phyloP scores from a whole-genome alignment of 768 basidiomycete species.

The Lactarius hatsudake region DNA sequence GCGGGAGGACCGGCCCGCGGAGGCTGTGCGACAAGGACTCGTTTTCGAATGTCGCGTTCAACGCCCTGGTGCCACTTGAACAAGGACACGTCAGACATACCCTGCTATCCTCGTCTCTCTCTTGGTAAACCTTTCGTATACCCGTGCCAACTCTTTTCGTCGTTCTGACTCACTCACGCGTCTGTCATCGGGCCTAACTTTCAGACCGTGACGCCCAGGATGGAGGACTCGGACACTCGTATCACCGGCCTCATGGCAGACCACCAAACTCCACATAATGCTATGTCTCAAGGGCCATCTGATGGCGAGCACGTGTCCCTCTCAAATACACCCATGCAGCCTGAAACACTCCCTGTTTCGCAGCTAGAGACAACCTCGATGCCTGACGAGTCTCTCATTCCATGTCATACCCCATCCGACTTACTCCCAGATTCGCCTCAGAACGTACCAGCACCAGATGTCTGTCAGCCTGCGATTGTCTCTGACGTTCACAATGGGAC shows the following conservation, averaged over 20 bases:
- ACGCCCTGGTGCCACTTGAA: not conserved
- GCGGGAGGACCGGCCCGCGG: not conserved
- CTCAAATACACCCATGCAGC: not conserved
- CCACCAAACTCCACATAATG: not conserved
- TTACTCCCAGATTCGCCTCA: not conserved
- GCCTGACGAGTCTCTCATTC: not conserved
- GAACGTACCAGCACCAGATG: not conserved
- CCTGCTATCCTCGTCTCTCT: not conserved
- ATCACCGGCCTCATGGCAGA: slow-evolving; percentile 1
- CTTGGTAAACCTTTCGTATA: not conserved
- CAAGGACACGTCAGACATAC: not conserved
- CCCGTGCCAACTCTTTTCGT: not conserved
- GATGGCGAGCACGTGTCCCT: not conserved
- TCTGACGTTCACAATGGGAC: not conserved
- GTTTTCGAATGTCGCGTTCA: not conserved
- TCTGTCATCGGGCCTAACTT: not conserved
- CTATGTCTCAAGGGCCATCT: not conserved
- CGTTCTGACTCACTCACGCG: not conserved
- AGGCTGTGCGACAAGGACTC: not conserved
- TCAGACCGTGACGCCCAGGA: not conserved
- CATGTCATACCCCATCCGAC: not conserved
- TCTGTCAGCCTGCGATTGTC: not conserved
- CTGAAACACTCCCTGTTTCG: not conserved
- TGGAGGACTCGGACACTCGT: not conserved
- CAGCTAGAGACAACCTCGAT: not conserved